Conservation (phyloP, 192 early-diverging fungal species). For the Coemansia sp. region DNA sequence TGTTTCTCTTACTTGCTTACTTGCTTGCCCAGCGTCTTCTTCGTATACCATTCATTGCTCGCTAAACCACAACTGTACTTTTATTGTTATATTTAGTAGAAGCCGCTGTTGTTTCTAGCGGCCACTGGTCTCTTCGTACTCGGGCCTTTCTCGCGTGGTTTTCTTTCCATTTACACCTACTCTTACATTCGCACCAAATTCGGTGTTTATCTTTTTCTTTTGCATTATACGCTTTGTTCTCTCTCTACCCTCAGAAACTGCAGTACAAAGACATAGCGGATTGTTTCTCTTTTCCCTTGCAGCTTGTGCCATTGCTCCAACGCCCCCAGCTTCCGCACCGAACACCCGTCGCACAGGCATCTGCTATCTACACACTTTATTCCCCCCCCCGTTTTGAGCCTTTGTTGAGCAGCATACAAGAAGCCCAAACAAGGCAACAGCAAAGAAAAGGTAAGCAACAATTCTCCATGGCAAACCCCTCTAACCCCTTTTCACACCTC, state of each 20-base stretch:
- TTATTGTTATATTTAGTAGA: background rate
- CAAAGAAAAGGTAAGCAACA: constrained; percentile 12
- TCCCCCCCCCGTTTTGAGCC: background rate
- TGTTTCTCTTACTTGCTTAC: background rate
- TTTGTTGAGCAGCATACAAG: background rate
- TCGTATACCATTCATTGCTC: background rate
- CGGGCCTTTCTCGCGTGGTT: background rate
- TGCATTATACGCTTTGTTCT: background rate
- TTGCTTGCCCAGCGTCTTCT: background rate
- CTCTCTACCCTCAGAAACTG: background rate
- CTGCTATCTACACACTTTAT: background rate
- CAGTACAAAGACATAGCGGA: background rate
- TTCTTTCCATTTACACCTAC: background rate
- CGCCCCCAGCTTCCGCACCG: background rate
- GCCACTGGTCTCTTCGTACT: background rate
- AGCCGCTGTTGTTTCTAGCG: background rate
- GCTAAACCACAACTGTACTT: constrained; percentile 5
- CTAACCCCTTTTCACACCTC: background rate
- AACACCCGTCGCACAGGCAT: background rate
- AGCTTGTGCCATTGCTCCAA: background rate
- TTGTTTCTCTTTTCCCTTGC: background rate
- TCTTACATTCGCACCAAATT: background rate
- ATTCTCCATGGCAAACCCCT: background rate
- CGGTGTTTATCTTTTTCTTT: background rate
- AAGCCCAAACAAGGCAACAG: background rate